Evolutionary conservation across 2,329 filamentous ascomycete species (phyloP).

Genomic region (Penicillium sp.): DNA sequence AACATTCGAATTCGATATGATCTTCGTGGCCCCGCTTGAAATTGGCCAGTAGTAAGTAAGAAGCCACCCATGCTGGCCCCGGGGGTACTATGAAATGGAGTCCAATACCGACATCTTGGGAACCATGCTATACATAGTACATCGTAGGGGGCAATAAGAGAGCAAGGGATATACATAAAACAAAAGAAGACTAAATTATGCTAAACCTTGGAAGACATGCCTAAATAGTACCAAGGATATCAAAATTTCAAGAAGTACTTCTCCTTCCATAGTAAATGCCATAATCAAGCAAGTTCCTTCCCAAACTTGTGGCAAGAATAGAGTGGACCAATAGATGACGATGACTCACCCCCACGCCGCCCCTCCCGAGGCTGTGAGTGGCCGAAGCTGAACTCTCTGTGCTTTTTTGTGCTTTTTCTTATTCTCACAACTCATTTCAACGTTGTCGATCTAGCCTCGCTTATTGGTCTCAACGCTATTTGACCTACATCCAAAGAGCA

Average conservation of each 20-base stretch:
- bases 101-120: background rate
- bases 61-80: background rate
- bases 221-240: background rate
- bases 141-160: background rate
- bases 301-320: background rate
- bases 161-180: background rate
- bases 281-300: conserved; percentile 7
- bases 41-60: conserved; percentile 2
- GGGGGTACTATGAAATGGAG: background rate
- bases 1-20: conserved; percentile 4
- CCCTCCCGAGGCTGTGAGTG: conserved; percentile 20
- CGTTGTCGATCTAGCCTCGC: conserved; percentile 21
- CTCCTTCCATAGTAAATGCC: background rate
- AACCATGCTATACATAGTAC: background rate
- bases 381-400: conserved; percentile 19
- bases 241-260: background rate
- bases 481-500: conserved; percentile 17
- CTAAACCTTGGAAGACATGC: background rate
- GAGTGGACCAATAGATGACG: conserved; percentile 4
- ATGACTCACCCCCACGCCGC: conserved; percentile 27
- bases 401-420: conserved; percentile 10
- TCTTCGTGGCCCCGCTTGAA: conserved; percentile 4
- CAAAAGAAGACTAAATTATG: background rate
- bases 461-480: conserved; percentile 20
- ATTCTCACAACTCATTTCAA: conserved; percentile 15